Percentiles rank a stretch among this genome's conserved stretches.
phyloP scores from a whole-genome alignment of 805 yeast species.

The Saturnispora bothae region DNA sequence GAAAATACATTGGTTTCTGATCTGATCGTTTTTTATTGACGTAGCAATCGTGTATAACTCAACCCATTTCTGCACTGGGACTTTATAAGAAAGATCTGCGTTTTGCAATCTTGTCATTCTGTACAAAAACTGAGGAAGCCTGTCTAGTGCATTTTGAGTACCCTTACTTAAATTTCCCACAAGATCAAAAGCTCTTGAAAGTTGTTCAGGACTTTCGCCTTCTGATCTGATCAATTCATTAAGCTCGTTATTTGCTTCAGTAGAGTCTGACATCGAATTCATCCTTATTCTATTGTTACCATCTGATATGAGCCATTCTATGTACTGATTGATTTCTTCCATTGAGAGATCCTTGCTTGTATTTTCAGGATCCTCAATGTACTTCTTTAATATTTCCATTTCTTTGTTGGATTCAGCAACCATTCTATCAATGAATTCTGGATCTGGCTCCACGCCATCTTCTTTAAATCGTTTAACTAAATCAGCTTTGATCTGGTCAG shows the following conservation, averaged over 20 bases:
- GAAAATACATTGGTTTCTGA: conserved; percentile 27
- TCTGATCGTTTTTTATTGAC: conserved; percentile 25
- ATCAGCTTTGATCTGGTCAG: conserved; percentile 21
- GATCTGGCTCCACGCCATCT: conserved; percentile 24
- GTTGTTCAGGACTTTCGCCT: conserved; percentile 15
- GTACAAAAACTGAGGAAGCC: conserved; percentile 18
- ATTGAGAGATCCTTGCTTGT: conserved; percentile 13
- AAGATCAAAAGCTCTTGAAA: conserved; percentile 17
- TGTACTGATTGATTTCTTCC: conserved; percentile 16
- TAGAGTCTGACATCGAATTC: conserved; percentile 9
- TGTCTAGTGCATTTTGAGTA: conserved; percentile 16
- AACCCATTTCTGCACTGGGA: conserved; percentile 28
- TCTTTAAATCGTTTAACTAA: conserved; percentile 16
- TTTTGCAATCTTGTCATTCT: conserved; percentile 15
- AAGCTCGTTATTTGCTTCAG: conserved; percentile 11
- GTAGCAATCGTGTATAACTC: conserved; percentile 33
- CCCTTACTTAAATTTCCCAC: conserved; percentile 17
- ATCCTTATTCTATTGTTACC: conserved; percentile 12
- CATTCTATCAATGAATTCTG: conserved; percentile 21
- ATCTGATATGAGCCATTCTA: conserved; percentile 23
- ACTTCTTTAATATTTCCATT: conserved; percentile 11
- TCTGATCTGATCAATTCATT: conserved; percentile 7
- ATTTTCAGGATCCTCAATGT: conserved; percentile 11
- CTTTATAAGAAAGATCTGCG: conserved; percentile 11
- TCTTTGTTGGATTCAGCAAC: conserved; percentile 19